These are phyloP conservation scores for Yueomyces sinensis DNA, from an alignment of 805 yeast genomes.

Conservation along the genomic window DNA sequence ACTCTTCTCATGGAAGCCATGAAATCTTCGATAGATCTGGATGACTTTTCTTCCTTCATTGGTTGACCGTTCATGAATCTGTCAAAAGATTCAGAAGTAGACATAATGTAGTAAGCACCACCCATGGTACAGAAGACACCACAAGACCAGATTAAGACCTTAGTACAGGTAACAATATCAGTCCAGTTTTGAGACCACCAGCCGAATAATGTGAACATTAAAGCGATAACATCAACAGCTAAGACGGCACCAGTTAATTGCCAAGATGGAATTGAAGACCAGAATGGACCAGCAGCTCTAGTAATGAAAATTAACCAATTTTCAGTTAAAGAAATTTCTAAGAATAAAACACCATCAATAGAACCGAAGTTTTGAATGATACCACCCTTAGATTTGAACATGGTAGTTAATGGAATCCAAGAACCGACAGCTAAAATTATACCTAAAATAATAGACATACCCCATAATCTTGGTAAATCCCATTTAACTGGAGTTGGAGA, in stretches of 20 bases:
- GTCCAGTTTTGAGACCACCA: conserved; percentile 99
- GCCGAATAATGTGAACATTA: conserved; percentile 85
- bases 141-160: conserved; percentile 91
- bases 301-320: conserved; percentile 96
- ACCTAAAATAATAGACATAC: conserved; percentile 86
- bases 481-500: conserved; percentile 89
- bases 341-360: conserved; percentile 83
- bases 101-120: conserved; percentile 92
- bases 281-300: conserved; percentile 96
- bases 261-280: conserved; percentile 95
- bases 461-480: conserved; percentile 96
- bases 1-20: conserved; percentile 80
- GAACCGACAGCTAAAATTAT: conserved; percentile 77
- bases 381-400: conserved; percentile 86
- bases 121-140: conserved; percentile 95
- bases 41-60: conserved; percentile 39
- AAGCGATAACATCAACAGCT: conserved; percentile 80
- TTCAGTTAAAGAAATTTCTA: conserved; percentile 89
- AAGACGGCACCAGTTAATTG: conserved; percentile 91
- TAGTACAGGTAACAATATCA: conserved; percentile 85
- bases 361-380: conserved; percentile 94
- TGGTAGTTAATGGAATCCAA: conserved; percentile 90
- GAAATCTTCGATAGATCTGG: conserved; percentile 72
- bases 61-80: conserved; percentile 76
- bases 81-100: conserved; percentile 66